Base-by-base conservation (phyloP, 441 rosid genomes). In the Gossypium trilobum region DNA sequence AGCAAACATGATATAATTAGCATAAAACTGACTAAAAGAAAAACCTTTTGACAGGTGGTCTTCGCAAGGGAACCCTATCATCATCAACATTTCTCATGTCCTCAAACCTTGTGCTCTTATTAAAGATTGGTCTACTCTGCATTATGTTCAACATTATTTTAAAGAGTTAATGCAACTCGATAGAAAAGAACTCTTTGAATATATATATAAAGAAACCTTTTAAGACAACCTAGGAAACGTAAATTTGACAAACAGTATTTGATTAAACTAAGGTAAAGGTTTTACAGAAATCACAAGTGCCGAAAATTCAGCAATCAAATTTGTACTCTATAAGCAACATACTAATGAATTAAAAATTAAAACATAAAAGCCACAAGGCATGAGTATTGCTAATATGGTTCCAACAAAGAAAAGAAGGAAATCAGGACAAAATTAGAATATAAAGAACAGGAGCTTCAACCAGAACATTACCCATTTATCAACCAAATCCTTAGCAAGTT, bases 71-170 rank as follows among this genome's bases (percentile, higher is more conserved):
- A 70, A 73, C 84, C 73, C 95, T 86, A 55, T 92, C 97, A 73
- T 91, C 97, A 39, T 91, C 97, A 33, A 71, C 62, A 74, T 75
- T 83, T 79, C 95, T 87, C 97, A 92, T 88, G 81, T 92, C 97
- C 77, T 95, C 97, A 80, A 92, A 95, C 85, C 97, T 88, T 65
- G 99, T 94, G 74, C 97, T 92, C 93, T 94, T 92, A 71, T 90
- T 94, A 77, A 94, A 94, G 76, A 94, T 90, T 4, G 99, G 97
- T 27, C 97, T 95, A 87, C 95, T 89, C 99, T 94, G 87, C 83
- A 90, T 64, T 17, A 71, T 27, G 72, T 72, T 22, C 39, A 46
- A 66, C 50, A 17, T 33, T 54, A n/a, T 31, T 44, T 44, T 71
- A 29, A 64, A 4, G 7, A 31, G 31, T 63, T 11, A 64, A 64